Evolutionary conservation across 345 rosid species (phyloP).

Genomic region (Eucalyptus microcorys): DNA sequence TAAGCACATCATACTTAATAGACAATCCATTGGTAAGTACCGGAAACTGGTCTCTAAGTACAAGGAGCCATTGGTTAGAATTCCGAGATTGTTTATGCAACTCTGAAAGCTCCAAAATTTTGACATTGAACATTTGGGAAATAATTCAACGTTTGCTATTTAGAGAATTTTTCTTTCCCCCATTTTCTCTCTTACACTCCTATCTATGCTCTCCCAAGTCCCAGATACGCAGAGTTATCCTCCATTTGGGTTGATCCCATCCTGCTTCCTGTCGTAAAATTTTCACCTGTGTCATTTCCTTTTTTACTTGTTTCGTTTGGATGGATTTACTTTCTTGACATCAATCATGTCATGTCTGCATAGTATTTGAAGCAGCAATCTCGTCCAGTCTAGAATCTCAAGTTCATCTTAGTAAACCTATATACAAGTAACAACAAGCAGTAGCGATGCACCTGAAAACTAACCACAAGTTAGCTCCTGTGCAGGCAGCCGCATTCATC

Average conservation of each 20-base stretch:
- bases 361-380: background rate
- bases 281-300: background rate
- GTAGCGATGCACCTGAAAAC: background rate
- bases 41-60: background rate
- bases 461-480: background rate
- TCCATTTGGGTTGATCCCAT: background rate
- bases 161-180: background rate
- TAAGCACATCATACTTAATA: no score
- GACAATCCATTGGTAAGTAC: background rate
- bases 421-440: background rate
- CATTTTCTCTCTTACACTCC: background rate
- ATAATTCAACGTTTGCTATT: background rate
- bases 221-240: background rate
- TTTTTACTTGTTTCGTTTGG: background rate
- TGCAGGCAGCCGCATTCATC: background rate
- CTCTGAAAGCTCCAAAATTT: background rate
- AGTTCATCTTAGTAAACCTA: background rate
- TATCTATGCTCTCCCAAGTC: background rate
- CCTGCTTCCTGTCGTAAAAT: background rate
- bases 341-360: background rate
- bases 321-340: background rate
- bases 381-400: background rate
- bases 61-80: background rate
- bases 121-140: background rate
- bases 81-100: background rate